Evolutionary conservation across 345 rosid species (phyloP), one percentile per base, ranked within the genome.

Genomic region (Dimocarpus longan): DNA sequence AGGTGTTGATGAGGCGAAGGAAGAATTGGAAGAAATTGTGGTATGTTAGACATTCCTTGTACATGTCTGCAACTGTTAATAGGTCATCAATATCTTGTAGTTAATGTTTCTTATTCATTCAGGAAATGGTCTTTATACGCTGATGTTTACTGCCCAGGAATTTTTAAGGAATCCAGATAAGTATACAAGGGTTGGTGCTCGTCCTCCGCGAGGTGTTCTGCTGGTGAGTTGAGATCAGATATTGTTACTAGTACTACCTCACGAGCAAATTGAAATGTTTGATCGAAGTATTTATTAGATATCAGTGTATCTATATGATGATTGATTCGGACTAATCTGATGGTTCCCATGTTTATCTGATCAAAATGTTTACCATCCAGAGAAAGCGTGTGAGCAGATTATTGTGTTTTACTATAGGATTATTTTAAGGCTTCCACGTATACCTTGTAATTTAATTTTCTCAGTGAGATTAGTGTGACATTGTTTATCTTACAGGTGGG

Each of bases 11-110:
- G 99, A 94, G 83, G 99, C 99, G 15, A 96, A 93, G 86, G 99
- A 96, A 85, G 99, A 96, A 88, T 87, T 96, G 40, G 97, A 96
- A 87, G 99, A 96, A 85, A 96, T 96, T 62, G 98, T 96, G 89
- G 99, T 96, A 90, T 70, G 85, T 73, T 79, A 76, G 62, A 43
- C 15, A 32, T 18, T 78, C 70, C 50, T 78, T 56, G 16, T 24
- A 66, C 59, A 19, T 7, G 19, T 62, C 60, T 81, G 71, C 62
- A n/a, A 59, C n/a, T 69, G 48, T 24, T 66, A 6, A 59, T 64
- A 75, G 56, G 46, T 57, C 12, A 24, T 80, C 32, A 66, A 16
- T 37, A 59, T 44, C 28, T 68, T 77, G 60, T 24, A 21, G 21
- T 70, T 28, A 81, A 75, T 54, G 75, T 57, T 63, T 72, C 26